Evolutionary conservation across 805 yeast genomes (phyloP).

Genomic region (Teunomyces tritomae): DNA sequence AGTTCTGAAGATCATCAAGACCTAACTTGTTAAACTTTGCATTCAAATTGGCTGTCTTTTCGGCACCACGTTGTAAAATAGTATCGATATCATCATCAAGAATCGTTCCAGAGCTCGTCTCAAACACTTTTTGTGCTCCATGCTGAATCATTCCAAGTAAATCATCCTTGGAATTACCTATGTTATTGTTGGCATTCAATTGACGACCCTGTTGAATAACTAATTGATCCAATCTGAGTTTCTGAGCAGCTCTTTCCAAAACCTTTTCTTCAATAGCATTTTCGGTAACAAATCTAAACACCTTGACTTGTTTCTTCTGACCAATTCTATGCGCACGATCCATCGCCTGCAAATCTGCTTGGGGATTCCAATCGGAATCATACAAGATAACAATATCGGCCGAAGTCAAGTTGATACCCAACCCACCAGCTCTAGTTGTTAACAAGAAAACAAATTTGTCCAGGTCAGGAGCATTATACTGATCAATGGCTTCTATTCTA

Average conservation of each 20-base stretch:
- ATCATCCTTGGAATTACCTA: constrained; percentile 76
- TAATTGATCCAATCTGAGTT: constrained; percentile 84
- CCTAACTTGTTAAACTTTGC: constrained; percentile 84
- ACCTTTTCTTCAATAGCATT: constrained; percentile 96
- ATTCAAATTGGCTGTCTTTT: constrained; percentile 74
- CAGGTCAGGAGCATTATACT: constrained; percentile 78
- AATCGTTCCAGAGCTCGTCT: constrained; percentile 34
- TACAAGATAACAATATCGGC: constrained; percentile 88
- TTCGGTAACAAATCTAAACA: constrained; percentile 90
- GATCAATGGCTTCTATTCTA: constrained; percentile 89
- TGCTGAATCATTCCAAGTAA: constrained; percentile 93
- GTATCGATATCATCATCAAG: constrained; percentile 76
- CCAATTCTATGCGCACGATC: constrained; percentile 98
- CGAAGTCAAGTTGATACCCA: constrained; percentile 87
- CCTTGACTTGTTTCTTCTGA: constrained; percentile 92
- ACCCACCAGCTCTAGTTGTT: constrained; percentile 96
- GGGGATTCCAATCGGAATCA: constrained; percentile 98
- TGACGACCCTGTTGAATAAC: constrained; percentile 92
- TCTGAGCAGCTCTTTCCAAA: constrained; percentile 92
- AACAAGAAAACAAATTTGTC: constrained; percentile 79
- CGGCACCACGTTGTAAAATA: constrained; percentile 76
- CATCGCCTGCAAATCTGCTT: constrained; percentile 97
- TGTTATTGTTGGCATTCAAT: constrained; percentile 35
- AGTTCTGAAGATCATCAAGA: constrained; percentile 88
- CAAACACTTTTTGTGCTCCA: constrained; percentile 90